These are phyloP conservation scores for Westerdykella ornata DNA, from an alignment of 2,329 filamentous ascomycete species.

Conservation along the genomic window DNA sequence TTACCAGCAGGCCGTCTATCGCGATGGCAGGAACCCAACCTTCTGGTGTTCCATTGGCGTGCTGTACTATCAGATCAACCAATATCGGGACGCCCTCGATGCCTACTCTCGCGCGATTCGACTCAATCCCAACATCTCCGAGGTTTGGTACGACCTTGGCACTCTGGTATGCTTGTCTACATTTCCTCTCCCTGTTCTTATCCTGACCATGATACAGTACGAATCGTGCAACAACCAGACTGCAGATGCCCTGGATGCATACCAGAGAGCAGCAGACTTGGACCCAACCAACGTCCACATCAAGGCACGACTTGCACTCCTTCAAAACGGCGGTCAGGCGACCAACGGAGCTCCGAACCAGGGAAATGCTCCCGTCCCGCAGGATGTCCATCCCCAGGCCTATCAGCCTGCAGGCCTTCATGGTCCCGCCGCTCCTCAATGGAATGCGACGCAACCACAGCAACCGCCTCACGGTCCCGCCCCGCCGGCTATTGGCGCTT, in stretches of 20 bases:
- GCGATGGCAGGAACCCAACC: slow-evolving; percentile 92
- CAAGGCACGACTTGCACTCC: slow-evolving; percentile 83
- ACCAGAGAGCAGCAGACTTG: slow-evolving; percentile 87
- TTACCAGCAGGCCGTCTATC: slow-evolving; percentile 97
- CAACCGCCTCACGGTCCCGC: slow-evolving; percentile 60
- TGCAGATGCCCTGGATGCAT: slow-evolving; percentile 89
- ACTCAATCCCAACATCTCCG: slow-evolving; percentile 94
- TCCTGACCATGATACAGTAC: slow-evolving; percentile 54
- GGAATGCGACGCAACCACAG: slow-evolving; percentile 68
- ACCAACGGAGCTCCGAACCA: slow-evolving; percentile 62
- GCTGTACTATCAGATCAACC: slow-evolving; percentile 98
- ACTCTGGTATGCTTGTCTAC: slow-evolving; percentile 68
- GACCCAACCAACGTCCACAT: slow-evolving; percentile 92
- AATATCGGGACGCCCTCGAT: slow-evolving; percentile 95
- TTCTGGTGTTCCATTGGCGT: slow-evolving; percentile 99
- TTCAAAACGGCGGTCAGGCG: slow-evolving; percentile 67
- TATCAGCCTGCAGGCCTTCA: slow-evolving; percentile 80
- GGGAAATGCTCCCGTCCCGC: slow-evolving; percentile 75
- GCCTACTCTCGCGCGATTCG: slow-evolving; percentile 95
- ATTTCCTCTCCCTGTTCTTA: slow-evolving; percentile 1
- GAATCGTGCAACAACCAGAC: slow-evolving; percentile 99
- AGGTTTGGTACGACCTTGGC: slow-evolving; percentile 98
- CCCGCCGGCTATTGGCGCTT: slow-evolving; percentile 45
- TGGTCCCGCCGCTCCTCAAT: slow-evolving; percentile 79
- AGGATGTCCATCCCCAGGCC: slow-evolving; percentile 91